Percentiles rank a stretch among this genome's conserved stretches.
These are phyloP conservation scores for Hibiscus tridactylites DNA, from an alignment of 345 rosid species.

Conservation along the genomic window DNA sequence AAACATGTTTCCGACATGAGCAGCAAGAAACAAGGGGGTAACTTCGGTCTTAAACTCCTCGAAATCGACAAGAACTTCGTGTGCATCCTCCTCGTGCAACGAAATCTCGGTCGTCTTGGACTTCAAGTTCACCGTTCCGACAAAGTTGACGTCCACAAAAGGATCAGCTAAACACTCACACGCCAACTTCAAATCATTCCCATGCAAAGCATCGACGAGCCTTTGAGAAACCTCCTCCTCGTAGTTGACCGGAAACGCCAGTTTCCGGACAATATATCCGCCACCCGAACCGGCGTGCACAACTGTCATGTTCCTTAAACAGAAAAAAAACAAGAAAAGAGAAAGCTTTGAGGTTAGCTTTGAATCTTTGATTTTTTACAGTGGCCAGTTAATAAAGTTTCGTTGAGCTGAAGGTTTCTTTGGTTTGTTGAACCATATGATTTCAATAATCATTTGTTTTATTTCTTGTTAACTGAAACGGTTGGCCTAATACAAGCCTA, in stretches of 20 bases:
- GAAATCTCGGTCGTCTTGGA: slow-evolving; percentile 41
- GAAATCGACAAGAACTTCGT: slow-evolving; percentile 38
- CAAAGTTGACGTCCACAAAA: slow-evolving; percentile 48
- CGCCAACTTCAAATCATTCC: slow-evolving; percentile 30
- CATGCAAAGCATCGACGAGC: slow-evolving; percentile 43
- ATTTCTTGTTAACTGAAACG: background rate
- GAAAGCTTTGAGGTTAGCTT: background rate
- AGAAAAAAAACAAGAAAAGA: background rate
- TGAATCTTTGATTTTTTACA: slow-evolving; percentile 4
- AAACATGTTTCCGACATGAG: slow-evolving; percentile 42
- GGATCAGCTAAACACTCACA: slow-evolving; percentile 39
- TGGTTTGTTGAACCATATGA: slow-evolving; percentile 7
- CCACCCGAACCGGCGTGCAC: background rate
- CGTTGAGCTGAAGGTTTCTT: background rate
- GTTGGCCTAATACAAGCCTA: slow-evolving; percentile 9
- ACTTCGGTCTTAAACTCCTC: slow-evolving; percentile 67
- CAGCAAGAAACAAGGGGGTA: slow-evolving; percentile 55
- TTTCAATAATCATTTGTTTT: background rate
- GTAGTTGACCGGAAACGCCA: slow-evolving; percentile 23
- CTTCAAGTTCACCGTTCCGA: slow-evolving; percentile 49
- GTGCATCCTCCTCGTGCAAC: slow-evolving; percentile 35
- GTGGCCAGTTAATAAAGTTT: background rate
- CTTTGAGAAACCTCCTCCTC: slow-evolving; percentile 49
- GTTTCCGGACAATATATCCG: background rate
- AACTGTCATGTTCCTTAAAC: background rate